Base-by-base conservation (phyloP, 345 rosid genomes). In the Pistacia atlantica region DNA sequence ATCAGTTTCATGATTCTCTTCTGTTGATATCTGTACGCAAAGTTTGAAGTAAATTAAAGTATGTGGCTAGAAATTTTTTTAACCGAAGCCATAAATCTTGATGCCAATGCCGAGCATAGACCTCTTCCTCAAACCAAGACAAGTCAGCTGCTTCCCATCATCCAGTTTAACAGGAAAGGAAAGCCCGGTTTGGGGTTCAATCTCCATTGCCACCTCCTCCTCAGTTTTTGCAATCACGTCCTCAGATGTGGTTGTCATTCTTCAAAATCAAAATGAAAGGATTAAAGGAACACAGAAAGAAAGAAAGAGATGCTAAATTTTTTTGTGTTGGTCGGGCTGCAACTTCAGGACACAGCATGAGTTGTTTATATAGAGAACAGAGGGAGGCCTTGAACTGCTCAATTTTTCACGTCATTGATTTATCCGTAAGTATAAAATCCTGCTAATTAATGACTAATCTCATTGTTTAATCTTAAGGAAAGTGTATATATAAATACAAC, bases 141-240 rank as follows among this genome's bases (percentile, higher is more conserved):
- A 74, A 64, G 48, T 46, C 77, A 84, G 42, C 61, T 75, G 84
- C 83, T 81, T 86, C 81, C 89, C 93, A 73, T 86, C 87, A 81
- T 75, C 84, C 80, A 83, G 48, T 79, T 72, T 79, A 49, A 87
- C 87, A 0, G 89, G 90, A 71, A 84, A 89, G 0, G 90, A 69
- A 57, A 86, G 46, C 51, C 88, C 89, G 1, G 87, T 83, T 64
- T 86, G 86, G 3, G 87, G 85, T 79, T 89, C 91, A 18, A 83
- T 78, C 70, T 83, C 87, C 28, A 78, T 84, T 5, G 83, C 77
- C 18, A 83, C 81, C 72, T 80, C 83, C 74, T 80, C 80, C 68
- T 81, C 74, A 18, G 74, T 69, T 74, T 51, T 79, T 75, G 83
- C 73, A 38, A 31, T 70, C 22, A 33, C 77, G 66, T 74, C 60